A percentile compares a stretch with the other conserved stretches of the same genome.
Evolutionary conservation across 805 yeast genomes (phyloP).

Genomic region (Cyberlindnera maritima): DNA sequence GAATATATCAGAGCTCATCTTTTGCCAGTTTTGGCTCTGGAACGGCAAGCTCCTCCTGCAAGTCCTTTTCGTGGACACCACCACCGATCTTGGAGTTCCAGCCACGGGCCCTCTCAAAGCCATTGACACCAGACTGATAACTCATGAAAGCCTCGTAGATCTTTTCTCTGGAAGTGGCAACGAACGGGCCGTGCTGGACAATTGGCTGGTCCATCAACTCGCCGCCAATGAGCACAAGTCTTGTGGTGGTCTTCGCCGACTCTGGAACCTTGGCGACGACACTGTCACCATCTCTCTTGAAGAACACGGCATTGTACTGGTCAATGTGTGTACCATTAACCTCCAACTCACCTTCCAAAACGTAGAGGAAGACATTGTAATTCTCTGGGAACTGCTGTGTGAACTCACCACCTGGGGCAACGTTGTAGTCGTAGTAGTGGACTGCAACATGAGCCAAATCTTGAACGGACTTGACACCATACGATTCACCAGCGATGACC

Average conservation of each 20-base stretch:
- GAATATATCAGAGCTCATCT: constrained; percentile 14
- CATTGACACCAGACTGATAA: constrained; percentile 66
- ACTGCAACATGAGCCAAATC: constrained; percentile 84
- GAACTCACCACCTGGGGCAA: constrained; percentile 64
- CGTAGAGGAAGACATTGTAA: constrained; percentile 69
- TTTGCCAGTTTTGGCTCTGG: constrained; percentile 2
- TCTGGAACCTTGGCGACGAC: constrained; percentile 53
- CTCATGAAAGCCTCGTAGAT: constrained; percentile 69
- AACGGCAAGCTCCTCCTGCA: constrained; percentile 5
- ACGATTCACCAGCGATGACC: constrained; percentile 75
- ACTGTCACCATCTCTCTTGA: constrained; percentile 65
- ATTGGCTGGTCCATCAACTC: constrained; percentile 67
- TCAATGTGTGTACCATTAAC: constrained; percentile 43
- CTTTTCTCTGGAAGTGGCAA: constrained; percentile 64
- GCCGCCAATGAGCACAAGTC: constrained; percentile 77
- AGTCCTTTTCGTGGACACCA: constrained; percentile 33
- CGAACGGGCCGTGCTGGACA: constrained; percentile 91
- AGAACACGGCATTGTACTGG: constrained; percentile 54
- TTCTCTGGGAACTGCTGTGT: constrained; percentile 55
- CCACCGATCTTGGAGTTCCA: constrained; percentile 48
- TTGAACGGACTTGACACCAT: constrained; percentile 70
- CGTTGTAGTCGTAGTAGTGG: constrained; percentile 62
- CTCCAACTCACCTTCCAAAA: constrained; percentile 56
- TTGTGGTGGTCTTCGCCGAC: constrained; percentile 41
- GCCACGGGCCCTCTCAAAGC: constrained; percentile 62